phyloP scores from a whole-genome alignment of 2,329 filamentous ascomycete genomes.

The Orbilia blumenaviensis region DNA sequence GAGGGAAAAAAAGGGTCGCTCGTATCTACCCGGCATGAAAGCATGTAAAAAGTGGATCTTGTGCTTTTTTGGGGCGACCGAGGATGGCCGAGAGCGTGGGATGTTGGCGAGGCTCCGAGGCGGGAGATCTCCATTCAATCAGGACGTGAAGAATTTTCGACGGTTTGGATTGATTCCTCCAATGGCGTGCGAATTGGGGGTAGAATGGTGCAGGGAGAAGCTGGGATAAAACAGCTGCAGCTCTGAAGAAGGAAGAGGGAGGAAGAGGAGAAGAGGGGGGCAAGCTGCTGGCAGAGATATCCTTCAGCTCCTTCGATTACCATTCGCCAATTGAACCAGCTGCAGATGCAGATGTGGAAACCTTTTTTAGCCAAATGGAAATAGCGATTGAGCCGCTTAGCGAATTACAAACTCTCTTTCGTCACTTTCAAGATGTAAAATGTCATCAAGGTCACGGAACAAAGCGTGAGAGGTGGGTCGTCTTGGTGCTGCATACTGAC shows the following conservation, averaged over 20 bases:
- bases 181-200: neutral
- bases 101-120: neutral
- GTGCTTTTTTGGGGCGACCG: neutral
- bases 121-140: constrained; percentile 41
- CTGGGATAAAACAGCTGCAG: constrained; percentile 13
- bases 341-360: neutral
- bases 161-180: neutral
- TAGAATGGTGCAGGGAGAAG: neutral
- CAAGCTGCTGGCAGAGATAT: too few species aligned
- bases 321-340: constrained; percentile 12
- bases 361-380: neutral
- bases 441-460: constrained; percentile 28
- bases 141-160: neutral
- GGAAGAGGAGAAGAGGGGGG: neutral
- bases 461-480: constrained; percentile 23
- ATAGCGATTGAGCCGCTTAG: neutral
- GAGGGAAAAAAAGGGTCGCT: neutral
- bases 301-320: constrained; percentile 5
- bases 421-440: neutral
- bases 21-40: constrained; percentile 20
- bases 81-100: neutral
- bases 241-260: neutral
- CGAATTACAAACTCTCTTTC: neutral
- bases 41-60: neutral
- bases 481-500: constrained; percentile 37